phyloP scores from a whole-genome alignment of 202 grass and related monocot species.

The Dendrocalamus latiflorus region DNA sequence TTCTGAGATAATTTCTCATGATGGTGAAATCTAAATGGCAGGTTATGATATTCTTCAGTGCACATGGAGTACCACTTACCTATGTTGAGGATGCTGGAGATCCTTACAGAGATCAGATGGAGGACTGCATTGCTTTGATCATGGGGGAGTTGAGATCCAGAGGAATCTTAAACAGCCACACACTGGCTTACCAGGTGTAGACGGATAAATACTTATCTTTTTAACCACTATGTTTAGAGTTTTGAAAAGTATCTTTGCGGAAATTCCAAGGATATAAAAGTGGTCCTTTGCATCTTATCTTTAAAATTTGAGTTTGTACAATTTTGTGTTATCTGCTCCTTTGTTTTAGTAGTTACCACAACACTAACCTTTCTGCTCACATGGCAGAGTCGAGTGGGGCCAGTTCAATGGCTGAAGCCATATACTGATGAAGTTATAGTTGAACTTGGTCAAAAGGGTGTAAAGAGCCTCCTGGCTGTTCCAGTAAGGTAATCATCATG shows the following conservation, averaged over 20 bases:
- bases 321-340: not conserved
- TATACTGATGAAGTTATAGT: conserved; percentile 90
- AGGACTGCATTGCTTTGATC: conserved; percentile 92
- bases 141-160: conserved; percentile 77
- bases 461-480: conserved; percentile 86
- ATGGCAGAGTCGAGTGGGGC: no score
- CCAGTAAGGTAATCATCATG: conserved; percentile 68
- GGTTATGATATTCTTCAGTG: conserved; percentile 98
- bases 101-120: no score
- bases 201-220: not conserved
- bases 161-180: conserved; percentile 77
- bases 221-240: not conserved
- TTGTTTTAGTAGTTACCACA: not conserved
- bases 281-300: not conserved
- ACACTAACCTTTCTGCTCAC: conserved; percentile 22
- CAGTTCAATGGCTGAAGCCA: conserved; percentile 95
- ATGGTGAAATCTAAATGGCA: conserved; percentile 21
- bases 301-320: not conserved
- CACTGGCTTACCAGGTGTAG: conserved; percentile 84
- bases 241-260: not conserved
- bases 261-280: not conserved
- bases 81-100: conserved; percentile 91
- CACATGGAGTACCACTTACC: conserved; percentile 93
- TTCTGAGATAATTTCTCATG: conserved; percentile 9
- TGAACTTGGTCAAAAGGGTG: conserved; percentile 77